A percentile compares a stretch with the other conserved stretches of the same genome.
Evolutionary conservation across 345 rosid species (phyloP).

Genomic region (Cardiospermum halicacabum): DNA sequence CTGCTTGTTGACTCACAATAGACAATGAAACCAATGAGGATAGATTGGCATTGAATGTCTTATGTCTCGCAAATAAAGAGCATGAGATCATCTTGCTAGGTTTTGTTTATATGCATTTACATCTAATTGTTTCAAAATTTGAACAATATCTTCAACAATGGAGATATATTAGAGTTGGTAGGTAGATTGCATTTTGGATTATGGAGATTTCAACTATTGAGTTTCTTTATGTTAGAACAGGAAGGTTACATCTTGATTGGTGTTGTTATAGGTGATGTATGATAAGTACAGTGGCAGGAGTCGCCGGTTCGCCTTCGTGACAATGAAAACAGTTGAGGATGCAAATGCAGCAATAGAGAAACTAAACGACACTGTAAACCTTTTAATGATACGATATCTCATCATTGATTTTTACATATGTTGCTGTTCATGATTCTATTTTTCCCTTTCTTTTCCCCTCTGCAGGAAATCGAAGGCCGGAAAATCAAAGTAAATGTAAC

Average conservation of each 20-base stretch:
- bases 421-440: background rate
- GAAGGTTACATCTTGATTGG: background rate
- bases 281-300: slow-evolving; percentile 76
- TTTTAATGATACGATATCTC: background rate
- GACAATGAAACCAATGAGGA: too few species aligned
- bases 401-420: background rate
- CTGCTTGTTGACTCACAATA: too few species aligned
- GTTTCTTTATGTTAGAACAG: background rate
- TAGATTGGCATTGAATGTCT: too few species aligned
- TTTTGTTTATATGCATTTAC: too few species aligned
- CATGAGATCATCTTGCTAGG: too few species aligned
- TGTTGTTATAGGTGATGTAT: slow-evolving; percentile 55
- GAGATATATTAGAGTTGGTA: background rate
- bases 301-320: slow-evolving; percentile 83
- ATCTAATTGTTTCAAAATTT: too few species aligned
- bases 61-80: too few species aligned
- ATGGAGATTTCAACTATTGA: background rate
- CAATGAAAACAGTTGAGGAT: slow-evolving; percentile 81
- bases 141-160: slow-evolving; percentile 1
- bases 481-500: slow-evolving; percentile 80
- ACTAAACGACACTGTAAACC: slow-evolving; percentile 69
- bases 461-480: slow-evolving; percentile 75
- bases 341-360: slow-evolving; percentile 76
- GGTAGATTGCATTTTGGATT: background rate
- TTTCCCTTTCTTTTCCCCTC: background rate